Percentiles rank a stretch among this genome's conserved stretches.
Evolutionary conservation across 2,329 filamentous ascomycete genomes (phyloP).

Genomic region (Aspergillus clavatus): DNA sequence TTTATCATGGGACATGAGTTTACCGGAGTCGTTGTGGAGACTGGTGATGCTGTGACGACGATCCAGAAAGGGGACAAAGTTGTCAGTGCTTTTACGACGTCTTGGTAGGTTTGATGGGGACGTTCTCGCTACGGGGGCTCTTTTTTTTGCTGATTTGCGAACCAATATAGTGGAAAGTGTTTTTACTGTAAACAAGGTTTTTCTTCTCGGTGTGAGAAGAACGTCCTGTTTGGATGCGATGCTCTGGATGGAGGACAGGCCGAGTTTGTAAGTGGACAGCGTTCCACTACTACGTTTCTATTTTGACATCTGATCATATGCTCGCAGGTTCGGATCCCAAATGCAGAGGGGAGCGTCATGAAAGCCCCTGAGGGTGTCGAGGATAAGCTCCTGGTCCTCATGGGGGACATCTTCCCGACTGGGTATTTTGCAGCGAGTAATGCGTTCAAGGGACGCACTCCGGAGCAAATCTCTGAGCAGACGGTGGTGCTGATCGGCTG

Average conservation of each 20-base stretch:
- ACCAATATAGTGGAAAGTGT: conserved; percentile 55
- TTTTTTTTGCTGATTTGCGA: conserved; percentile 6
- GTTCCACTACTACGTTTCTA: conserved; percentile 9
- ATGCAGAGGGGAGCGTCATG: conserved; percentile 75
- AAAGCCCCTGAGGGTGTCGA: conserved; percentile 67
- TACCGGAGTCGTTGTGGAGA: conserved; percentile 66
- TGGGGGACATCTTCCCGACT: conserved; percentile 90
- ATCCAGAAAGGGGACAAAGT: conserved; percentile 71
- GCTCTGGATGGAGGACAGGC: conserved; percentile 73
- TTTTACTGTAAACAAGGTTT: conserved; percentile 78
- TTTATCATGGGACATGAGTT: conserved; percentile 78
- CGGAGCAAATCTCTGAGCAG: conserved; percentile 57
- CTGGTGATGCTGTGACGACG: conserved; percentile 62
- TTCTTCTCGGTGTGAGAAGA: conserved; percentile 71
- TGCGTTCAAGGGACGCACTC: conserved; percentile 61
- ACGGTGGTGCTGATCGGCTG: conserved; percentile 79
- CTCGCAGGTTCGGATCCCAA: conserved; percentile 62
- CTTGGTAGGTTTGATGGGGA: conserved; percentile 57
- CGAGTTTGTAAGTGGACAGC: conserved; percentile 54
- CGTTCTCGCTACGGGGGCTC: too few relatives aligned
- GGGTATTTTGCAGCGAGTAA: conserved; percentile 77
- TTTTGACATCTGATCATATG: conserved; percentile 15
- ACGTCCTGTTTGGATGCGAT: conserved; percentile 64
- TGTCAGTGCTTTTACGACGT: conserved; percentile 77
- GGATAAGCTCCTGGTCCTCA: conserved; percentile 71